phyloP scores from a whole-genome alignment of 2,329 filamentous ascomycete genomes.

The Balansia obtecta region DNA sequence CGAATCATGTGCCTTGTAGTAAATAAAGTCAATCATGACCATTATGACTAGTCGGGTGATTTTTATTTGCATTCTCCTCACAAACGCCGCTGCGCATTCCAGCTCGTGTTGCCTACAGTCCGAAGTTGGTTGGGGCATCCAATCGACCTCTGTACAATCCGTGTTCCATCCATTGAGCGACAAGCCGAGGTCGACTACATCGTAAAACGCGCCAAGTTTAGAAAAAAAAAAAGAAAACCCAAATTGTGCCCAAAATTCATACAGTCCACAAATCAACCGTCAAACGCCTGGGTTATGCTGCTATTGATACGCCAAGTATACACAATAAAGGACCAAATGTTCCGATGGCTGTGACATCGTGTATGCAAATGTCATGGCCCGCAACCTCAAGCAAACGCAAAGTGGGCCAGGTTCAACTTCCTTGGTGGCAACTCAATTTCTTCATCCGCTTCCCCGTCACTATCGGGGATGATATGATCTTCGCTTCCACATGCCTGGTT shows the following conservation, averaged over 20 bases:
- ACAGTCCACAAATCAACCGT: background rate
- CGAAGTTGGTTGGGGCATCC: background rate
- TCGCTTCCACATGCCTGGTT: slow-evolving; percentile 40
- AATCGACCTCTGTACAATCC: background rate
- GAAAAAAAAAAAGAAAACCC: background rate
- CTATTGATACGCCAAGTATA: background rate
- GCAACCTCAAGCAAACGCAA: slow-evolving; percentile 24
- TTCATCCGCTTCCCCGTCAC: slow-evolving; percentile 33
- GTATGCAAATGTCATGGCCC: too few relatives aligned
- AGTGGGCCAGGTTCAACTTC: slow-evolving; percentile 36
- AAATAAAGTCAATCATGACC: background rate
- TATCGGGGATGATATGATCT: slow-evolving; percentile 42
- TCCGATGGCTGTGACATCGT: too few relatives aligned
- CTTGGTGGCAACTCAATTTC: slow-evolving; percentile 20
- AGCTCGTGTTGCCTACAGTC: background rate
- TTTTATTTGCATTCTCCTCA: background rate
- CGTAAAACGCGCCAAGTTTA: too few relatives aligned
- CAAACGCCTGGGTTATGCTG: slow-evolving; percentile 8
- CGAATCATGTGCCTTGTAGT: background rate
- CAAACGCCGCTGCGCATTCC: background rate
- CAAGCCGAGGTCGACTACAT: too few relatives aligned
- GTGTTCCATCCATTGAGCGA: background rate
- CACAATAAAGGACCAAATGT: background rate
- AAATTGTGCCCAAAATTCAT: background rate
- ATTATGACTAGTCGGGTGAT: background rate